phyloP scores from a whole-genome alignment of 805 yeast genomes.

The Lachancea quebecensis region DNA sequence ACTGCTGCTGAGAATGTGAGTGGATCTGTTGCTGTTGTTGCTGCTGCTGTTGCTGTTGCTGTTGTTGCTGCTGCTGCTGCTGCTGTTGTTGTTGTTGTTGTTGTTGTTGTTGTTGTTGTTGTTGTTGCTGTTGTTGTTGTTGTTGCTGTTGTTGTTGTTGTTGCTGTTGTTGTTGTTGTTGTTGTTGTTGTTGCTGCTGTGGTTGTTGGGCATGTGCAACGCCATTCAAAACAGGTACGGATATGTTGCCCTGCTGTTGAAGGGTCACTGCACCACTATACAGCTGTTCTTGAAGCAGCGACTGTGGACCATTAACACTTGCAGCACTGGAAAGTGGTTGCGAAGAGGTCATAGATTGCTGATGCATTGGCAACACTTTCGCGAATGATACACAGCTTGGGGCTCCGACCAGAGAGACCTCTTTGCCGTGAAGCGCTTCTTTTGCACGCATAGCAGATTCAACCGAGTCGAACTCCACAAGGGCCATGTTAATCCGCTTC shows the following conservation, averaged over 20 bases:
- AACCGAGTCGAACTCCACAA: constrained; percentile 64
- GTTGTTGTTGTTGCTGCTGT: constrained; percentile 8
- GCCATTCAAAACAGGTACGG: constrained; percentile 28
- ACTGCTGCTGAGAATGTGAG: too few relatives aligned
- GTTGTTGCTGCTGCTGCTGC: too few relatives aligned
- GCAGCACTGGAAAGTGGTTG: constrained; percentile 8
- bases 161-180: not conserved
- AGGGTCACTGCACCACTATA: constrained; percentile 29
- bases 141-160: not conserved
- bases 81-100: too few relatives aligned
- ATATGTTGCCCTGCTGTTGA: constrained; percentile 29
- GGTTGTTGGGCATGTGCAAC: constrained; percentile 10
- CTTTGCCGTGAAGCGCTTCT: constrained; percentile 73
- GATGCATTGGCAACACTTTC: constrained; percentile 43
- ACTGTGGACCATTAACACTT: constrained; percentile 15
- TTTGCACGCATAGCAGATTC: constrained; percentile 77
- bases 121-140: not conserved
- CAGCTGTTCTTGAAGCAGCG: constrained; percentile 30
- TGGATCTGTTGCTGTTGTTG: too few relatives aligned
- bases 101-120: not conserved
- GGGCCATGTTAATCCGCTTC: constrained; percentile 41
- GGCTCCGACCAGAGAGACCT: constrained; percentile 65
- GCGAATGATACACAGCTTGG: constrained; percentile 81
- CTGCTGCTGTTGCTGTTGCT: too few relatives aligned
- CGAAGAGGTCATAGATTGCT: constrained; percentile 18